Evolutionary conservation across 2,329 filamentous ascomycete genomes (phyloP).

Genomic region (Colletotrichum sp.): DNA sequence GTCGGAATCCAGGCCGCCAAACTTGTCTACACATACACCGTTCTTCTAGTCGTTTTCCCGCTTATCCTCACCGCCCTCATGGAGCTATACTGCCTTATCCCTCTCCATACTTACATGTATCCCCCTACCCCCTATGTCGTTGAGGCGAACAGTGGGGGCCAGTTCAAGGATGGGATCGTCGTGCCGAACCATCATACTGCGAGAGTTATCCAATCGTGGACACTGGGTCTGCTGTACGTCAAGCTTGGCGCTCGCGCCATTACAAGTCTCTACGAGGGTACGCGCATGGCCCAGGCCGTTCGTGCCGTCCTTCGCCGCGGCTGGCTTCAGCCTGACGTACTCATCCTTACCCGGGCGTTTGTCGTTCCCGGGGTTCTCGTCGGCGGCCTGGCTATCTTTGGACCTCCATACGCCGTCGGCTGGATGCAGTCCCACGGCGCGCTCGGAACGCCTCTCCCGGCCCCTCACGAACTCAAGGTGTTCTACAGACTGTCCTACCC

Average conservation of each 20-base stretch:
- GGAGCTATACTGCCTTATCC: slow-evolving; percentile 88
- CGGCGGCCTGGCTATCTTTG: slow-evolving; percentile 65
- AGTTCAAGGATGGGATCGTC: slow-evolving; percentile 17
- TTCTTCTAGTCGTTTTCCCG: slow-evolving; percentile 81
- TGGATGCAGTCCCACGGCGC: slow-evolving; percentile 25
- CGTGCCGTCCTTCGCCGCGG: slow-evolving; percentile 76
- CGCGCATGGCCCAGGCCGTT: slow-evolving; percentile 76
- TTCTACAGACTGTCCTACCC: slow-evolving; percentile 75
- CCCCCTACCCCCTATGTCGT: slow-evolving; percentile 25
- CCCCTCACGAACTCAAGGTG: slow-evolving; percentile 28
- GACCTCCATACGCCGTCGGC: slow-evolving; percentile 50
- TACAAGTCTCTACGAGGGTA: slow-evolving; percentile 69
- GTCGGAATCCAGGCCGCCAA: slow-evolving; percentile 39
- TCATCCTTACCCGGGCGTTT: slow-evolving; percentile 83
- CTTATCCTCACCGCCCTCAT: slow-evolving; percentile 79
- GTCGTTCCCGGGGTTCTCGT: slow-evolving; percentile 75
- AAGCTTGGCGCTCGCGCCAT: slow-evolving; percentile 78
- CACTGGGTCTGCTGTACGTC: slow-evolving; percentile 87
- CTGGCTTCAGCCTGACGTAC: slow-evolving; percentile 79
- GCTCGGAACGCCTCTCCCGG: slow-evolving; percentile 20
- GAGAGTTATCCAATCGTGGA: slow-evolving; percentile 92
- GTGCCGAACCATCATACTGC: slow-evolving; percentile 65
- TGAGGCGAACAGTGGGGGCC: slow-evolving; percentile 27
- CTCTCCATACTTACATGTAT: slow-evolving; percentile 80
- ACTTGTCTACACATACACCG: slow-evolving; percentile 76